These are phyloP conservation scores for Chytriomyces confervae DNA, from an alignment of 192 early-diverging fungal species.

Conservation along the genomic window DNA sequence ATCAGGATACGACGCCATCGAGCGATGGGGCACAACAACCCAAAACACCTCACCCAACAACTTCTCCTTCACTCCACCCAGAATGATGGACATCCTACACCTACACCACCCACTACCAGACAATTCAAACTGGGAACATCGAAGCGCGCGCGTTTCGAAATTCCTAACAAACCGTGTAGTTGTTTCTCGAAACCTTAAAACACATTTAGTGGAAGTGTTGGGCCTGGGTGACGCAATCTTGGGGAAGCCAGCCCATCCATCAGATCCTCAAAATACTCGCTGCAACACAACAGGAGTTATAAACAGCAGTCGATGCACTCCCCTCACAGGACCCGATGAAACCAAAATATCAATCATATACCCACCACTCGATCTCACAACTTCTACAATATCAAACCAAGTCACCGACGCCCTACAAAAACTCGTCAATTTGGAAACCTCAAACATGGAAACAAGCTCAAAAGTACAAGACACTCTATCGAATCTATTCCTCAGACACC, in stretches of 20 bases:
- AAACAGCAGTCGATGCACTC: conserved; percentile 14
- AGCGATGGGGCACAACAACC: conserved; percentile 1
- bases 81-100: conserved; percentile 38
- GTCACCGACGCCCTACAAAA: background rate
- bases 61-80: background rate
- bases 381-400: background rate
- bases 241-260: background rate
- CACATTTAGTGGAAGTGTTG: conserved; percentile 21
- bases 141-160: conserved; percentile 29
- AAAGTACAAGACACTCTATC: background rate
- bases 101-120: conserved; percentile 36
- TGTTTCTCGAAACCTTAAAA: conserved; percentile 30
- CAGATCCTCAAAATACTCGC: background rate
- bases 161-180: conserved; percentile 25
- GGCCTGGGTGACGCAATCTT: conserved; percentile 33
- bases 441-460: background rate
- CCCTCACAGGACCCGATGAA: conserved; percentile 2
- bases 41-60: background rate
- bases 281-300: background rate
- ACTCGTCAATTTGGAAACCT: background rate
- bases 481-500: background rate
- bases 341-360: background rate
- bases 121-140: conserved; percentile 41
- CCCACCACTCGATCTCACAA: background rate
- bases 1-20: conserved; percentile 15